phyloP scores from a whole-genome alignment of 106 monocot species.

The Triglochin maritima region DNA sequence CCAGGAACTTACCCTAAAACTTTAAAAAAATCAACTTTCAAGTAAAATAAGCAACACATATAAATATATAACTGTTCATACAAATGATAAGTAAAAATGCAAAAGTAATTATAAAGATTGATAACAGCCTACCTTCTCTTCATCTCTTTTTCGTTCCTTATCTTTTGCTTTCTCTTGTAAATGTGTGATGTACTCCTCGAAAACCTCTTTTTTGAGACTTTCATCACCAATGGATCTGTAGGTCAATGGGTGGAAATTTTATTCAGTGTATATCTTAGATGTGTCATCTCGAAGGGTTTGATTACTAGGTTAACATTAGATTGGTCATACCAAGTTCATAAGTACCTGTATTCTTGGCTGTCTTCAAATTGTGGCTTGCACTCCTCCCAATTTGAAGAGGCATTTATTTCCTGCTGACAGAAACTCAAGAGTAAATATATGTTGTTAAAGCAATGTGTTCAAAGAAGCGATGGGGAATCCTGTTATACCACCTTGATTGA shows the following conservation, averaged over 20 bases:
- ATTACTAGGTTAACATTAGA: too few relatives aligned
- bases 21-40: too few relatives aligned
- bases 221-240: slow-evolving; percentile 71
- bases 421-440: background rate
- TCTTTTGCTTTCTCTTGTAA: slow-evolving; percentile 90
- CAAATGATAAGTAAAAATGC: too few relatives aligned
- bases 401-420: slow-evolving; percentile 62
- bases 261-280: too few relatives aligned
- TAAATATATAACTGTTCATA: too few relatives aligned
- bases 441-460: too few relatives aligned
- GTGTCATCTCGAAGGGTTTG: too few relatives aligned
- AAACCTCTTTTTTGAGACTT: slow-evolving; percentile 58
- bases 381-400: slow-evolving; percentile 86
- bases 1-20: too few relatives aligned
- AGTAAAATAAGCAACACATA: too few relatives aligned
- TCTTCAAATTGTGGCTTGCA: slow-evolving; percentile 72
- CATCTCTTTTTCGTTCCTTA: slow-evolving; percentile 85
- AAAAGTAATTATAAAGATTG: too few relatives aligned
- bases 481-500: slow-evolving; percentile 51
- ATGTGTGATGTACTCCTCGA: slow-evolving; percentile 69
- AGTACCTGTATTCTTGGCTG: slow-evolving; percentile 77
- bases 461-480: too few relatives aligned
- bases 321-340: too few relatives aligned
- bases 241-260: background rate
- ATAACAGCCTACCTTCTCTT: slow-evolving; percentile 60